Conservation (phyloP, 2,329 filamentous ascomycete genomes). For the Trichoderma sp. region DNA sequence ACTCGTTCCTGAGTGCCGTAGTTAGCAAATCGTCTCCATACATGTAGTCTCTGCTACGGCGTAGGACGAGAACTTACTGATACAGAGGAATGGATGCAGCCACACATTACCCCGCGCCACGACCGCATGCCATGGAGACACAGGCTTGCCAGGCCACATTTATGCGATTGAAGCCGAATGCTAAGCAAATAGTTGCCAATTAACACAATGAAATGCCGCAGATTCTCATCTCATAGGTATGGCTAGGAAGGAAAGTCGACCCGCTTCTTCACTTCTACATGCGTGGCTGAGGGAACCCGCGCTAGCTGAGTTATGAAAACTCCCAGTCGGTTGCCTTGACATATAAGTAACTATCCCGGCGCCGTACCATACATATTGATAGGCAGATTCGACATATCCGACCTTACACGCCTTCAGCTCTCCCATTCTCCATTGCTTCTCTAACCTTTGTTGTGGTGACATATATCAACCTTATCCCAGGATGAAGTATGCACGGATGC, state of each 20-base stretch:
- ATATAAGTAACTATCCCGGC: background rate
- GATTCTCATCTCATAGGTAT: background rate
- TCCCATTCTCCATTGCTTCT: background rate
- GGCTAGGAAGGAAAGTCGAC: background rate
- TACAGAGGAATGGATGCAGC: background rate
- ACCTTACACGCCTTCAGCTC: background rate
- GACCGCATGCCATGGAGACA: background rate
- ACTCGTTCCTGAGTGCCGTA: background rate
- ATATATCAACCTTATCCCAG: background rate
- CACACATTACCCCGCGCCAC: background rate
- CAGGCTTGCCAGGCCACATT: background rate
- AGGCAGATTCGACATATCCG: background rate
- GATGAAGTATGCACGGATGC: slow-evolving; percentile 31
- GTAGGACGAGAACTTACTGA: background rate
- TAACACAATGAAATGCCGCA: background rate
- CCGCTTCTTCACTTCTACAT: background rate
- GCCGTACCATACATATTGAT: background rate
- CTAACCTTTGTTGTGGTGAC: background rate
- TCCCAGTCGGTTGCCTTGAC: background rate
- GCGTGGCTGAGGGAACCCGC: background rate
- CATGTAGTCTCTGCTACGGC: background rate
- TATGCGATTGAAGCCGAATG: background rate
- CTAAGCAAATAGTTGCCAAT: background rate
- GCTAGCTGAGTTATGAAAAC: background rate
- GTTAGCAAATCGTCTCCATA: background rate